phyloP scores from a whole-genome alignment of 495 filamentous ascomycete genomes.

The Lepraria neglecta region DNA sequence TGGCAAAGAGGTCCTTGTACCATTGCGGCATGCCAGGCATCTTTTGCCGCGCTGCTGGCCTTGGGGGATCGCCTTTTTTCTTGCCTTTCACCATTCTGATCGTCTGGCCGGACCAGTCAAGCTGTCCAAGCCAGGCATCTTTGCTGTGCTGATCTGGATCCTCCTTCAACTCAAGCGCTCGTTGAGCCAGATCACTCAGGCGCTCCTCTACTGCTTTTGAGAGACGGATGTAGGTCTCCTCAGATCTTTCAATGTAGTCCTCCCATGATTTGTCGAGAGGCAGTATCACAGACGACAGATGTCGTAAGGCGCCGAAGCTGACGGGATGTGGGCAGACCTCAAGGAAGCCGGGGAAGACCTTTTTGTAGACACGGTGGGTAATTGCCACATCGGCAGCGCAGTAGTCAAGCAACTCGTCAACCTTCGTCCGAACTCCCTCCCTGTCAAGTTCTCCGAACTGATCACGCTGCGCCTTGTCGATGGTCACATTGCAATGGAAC shows the following conservation, averaged over 20 bases:
- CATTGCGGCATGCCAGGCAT: conserved; percentile 90
- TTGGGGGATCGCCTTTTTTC: conserved; percentile 70
- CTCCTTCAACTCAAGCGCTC: conserved; percentile 67
- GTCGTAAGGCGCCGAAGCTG: conserved; percentile 88
- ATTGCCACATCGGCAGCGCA: conserved; percentile 92
- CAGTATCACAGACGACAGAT: conserved; percentile 85
- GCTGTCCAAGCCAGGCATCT: conserved; percentile 86
- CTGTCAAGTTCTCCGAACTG: conserved; percentile 79
- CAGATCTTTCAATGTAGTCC: conserved; percentile 70
- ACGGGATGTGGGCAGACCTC: conserved; percentile 91
- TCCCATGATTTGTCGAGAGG: conserved; percentile 86
- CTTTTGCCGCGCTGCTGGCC: conserved; percentile 79
- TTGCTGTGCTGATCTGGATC: conserved; percentile 57
- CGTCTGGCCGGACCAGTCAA: conserved; percentile 93
- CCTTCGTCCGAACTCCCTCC: conserved; percentile 55
- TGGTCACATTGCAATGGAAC: conserved; percentile 85
- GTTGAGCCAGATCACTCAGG: conserved; percentile 62
- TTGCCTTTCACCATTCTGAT: conserved; percentile 87
- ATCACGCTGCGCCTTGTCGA: conserved; percentile 85
- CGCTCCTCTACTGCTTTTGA: conserved; percentile 69
- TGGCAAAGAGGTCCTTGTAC: conserved; percentile 86
- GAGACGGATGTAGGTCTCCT: conserved; percentile 73
- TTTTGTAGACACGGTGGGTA: conserved; percentile 86
- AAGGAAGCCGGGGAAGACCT: conserved; percentile 84
- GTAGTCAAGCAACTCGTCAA: conserved; percentile 85